Percentiles rank a stretch among this genome's conserved stretches.
Evolutionary conservation across 148 eudicot species (phyloP).

Genomic region (Vaccinium macrocarpon): DNA sequence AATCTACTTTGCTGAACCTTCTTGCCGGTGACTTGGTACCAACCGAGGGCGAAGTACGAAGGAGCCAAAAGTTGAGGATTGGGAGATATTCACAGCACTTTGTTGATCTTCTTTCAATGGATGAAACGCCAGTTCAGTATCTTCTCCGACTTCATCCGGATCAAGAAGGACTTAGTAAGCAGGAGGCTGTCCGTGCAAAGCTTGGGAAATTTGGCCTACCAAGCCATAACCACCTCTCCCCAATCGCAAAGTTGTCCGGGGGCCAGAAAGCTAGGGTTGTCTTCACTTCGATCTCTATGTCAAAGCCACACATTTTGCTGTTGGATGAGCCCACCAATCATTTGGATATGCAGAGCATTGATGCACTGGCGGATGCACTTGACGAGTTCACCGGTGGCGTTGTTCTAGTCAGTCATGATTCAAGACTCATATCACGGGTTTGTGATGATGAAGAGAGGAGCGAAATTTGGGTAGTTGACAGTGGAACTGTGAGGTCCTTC

Average conservation of each 20-base stretch:
- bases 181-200: conserved; percentile 61
- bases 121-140: conserved; percentile 43
- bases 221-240: conserved; percentile 55
- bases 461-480: conserved; percentile 31
- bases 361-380: conserved; percentile 56
- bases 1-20: conserved; percentile 31
- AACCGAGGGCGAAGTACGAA: conserved; percentile 46
- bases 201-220: conserved; percentile 59
- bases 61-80: conserved; percentile 58
- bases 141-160: conserved; percentile 63
- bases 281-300: conserved; percentile 58
- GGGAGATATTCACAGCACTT: conserved; percentile 63
- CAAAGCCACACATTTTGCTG: conserved; percentile 49
- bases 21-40: conserved; percentile 37
- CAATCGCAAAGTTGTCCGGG: conserved; percentile 52
- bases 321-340: conserved; percentile 62
- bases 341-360: conserved; percentile 69
- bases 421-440: conserved; percentile 53
- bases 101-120: conserved; percentile 47
- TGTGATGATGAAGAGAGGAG: conserved; percentile 47
- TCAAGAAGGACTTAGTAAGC: conserved; percentile 60
- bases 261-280: conserved; percentile 55
- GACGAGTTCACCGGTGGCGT: conserved; percentile 60
- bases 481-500: conserved; percentile 39
- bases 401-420: conserved; percentile 56